Conservation (phyloP, 1,284 basidiomycete species). For the Moesziomyces sp. region DNA sequence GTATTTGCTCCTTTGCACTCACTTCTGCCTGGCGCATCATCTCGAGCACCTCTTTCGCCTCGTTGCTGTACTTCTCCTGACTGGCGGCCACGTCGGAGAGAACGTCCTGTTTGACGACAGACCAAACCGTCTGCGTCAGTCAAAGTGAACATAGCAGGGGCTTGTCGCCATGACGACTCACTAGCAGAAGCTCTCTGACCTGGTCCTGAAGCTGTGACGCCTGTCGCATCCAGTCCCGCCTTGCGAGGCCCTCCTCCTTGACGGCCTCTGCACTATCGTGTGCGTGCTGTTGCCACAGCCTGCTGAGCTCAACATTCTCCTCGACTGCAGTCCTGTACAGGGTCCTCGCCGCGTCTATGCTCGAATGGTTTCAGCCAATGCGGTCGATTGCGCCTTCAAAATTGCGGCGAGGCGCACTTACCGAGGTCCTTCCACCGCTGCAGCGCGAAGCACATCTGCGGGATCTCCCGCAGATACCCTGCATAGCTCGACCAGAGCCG, state of each 20-base stretch:
- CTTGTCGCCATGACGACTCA: background rate
- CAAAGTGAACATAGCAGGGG: no score
- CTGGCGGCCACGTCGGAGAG: background rate
- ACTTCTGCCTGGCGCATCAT: slow-evolving; percentile 6
- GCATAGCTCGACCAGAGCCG: slow-evolving; percentile 48
- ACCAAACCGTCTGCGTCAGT: no score
- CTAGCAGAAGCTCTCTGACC: slow-evolving; percentile 9
- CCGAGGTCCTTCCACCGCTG: slow-evolving; percentile 36
- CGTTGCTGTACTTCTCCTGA: background rate
- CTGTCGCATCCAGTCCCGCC: slow-evolving; percentile 12
- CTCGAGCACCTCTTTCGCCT: slow-evolving; percentile 2
- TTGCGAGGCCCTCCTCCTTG: slow-evolving; percentile 12
- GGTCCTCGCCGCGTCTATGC: slow-evolving; percentile 21
- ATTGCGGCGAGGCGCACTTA: slow-evolving; percentile 1
- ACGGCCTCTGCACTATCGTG: background rate
- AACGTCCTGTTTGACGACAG: slow-evolving; percentile 1
- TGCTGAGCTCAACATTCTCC: slow-evolving; percentile 13
- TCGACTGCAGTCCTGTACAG: slow-evolving; percentile 25
- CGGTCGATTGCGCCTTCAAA: background rate
- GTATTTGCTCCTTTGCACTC: background rate
- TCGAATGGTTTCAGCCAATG: background rate
- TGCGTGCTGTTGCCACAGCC: slow-evolving; percentile 9
- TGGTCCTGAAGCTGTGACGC: background rate
- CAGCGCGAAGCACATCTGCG: slow-evolving; percentile 39
- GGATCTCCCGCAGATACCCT: slow-evolving; percentile 45